Evolutionary conservation across 805 yeast genomes (phyloP).

Genomic region (Cephaloascus fragrans): DNA sequence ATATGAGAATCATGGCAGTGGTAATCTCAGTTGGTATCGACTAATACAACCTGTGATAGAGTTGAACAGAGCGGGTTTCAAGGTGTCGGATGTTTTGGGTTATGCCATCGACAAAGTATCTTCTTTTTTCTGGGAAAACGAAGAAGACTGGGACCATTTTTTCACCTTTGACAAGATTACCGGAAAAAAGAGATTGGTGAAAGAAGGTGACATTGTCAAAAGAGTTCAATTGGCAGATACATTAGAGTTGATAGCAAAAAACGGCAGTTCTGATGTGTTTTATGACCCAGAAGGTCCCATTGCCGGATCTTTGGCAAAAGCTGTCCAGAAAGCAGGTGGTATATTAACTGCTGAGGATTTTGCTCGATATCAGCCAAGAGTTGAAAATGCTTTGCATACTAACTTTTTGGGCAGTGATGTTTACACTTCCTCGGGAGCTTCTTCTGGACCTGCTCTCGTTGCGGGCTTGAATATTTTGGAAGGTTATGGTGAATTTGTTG

Average conservation of each 20-base stretch:
- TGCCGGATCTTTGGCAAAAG: conserved; percentile 45
- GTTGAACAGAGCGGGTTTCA: conserved; percentile 58
- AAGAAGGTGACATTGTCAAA: conserved; percentile 48
- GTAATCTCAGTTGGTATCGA: conserved; percentile 60
- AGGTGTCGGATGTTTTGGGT: conserved; percentile 14
- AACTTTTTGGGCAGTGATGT: conserved; percentile 26
- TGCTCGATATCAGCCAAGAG: conserved; percentile 42
- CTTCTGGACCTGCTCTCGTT: conserved; percentile 75
- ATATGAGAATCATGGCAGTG: conserved; percentile 55
- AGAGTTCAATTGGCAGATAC: conserved; percentile 62
- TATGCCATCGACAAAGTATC: conserved; percentile 27
- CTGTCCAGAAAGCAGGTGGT: conserved; percentile 54
- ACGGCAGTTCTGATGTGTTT: conserved; percentile 70
- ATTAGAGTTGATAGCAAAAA: conserved; percentile 55
- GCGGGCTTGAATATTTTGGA: conserved; percentile 66
- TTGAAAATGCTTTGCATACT: conserved; percentile 33
- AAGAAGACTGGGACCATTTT: conserved; percentile 49
- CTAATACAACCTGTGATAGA: conserved; percentile 68
- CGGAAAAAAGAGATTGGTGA: conserved; percentile 18
- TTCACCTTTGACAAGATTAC: conserved; percentile 18
- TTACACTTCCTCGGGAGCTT: conserved; percentile 51
- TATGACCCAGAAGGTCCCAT: conserved; percentile 79
- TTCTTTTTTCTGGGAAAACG: conserved; percentile 16
- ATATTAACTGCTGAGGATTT: conserved; percentile 60
- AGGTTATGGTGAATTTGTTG: conserved; percentile 22